Evolutionary conservation across 2,329 filamentous ascomycete species (phyloP).

Genomic region (Aspergillus sp.): DNA sequence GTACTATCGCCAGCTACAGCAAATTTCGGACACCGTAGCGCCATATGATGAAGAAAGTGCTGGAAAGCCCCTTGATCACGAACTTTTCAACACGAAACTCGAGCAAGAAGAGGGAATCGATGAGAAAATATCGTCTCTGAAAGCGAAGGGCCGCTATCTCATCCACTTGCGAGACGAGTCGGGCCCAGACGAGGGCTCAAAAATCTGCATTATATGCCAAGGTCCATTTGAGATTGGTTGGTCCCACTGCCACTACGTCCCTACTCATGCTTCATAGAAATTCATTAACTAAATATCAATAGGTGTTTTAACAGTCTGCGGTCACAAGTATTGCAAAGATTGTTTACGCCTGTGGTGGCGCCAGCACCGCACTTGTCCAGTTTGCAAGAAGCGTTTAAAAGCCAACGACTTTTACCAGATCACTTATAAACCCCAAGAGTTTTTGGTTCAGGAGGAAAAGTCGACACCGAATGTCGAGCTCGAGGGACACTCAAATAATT

Average conservation of each 20-base stretch:
- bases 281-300: conserved; percentile 4
- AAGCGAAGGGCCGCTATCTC: conserved; percentile 75
- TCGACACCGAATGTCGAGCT: conserved; percentile 28
- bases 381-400: conserved; percentile 73
- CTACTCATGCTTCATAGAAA: background rate
- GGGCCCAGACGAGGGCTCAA: conserved; percentile 59
- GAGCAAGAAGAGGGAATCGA: conserved; percentile 54
- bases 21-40: conserved; percentile 82
- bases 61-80: conserved; percentile 56
- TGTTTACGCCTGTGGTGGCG: conserved; percentile 80
- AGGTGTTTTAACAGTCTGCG: conserved; percentile 69
- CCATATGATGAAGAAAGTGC: conserved; percentile 66
- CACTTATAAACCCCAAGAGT: conserved; percentile 72
- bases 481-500: conserved; percentile 36
- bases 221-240: conserved; percentile 73
- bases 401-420: conserved; percentile 77
- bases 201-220: conserved; percentile 85
- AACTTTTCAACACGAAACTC: conserved; percentile 44
- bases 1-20: conserved; percentile 87
- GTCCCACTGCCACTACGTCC: conserved; percentile 15
- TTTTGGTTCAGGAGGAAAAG: conserved; percentile 64
- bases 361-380: conserved; percentile 73
- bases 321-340: conserved; percentile 87
- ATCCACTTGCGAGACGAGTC: conserved; percentile 61
- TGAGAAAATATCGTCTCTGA: conserved; percentile 60